Conservation (phyloP, 805 yeast genomes). For the Sugiyamaella mastotermitis region DNA sequence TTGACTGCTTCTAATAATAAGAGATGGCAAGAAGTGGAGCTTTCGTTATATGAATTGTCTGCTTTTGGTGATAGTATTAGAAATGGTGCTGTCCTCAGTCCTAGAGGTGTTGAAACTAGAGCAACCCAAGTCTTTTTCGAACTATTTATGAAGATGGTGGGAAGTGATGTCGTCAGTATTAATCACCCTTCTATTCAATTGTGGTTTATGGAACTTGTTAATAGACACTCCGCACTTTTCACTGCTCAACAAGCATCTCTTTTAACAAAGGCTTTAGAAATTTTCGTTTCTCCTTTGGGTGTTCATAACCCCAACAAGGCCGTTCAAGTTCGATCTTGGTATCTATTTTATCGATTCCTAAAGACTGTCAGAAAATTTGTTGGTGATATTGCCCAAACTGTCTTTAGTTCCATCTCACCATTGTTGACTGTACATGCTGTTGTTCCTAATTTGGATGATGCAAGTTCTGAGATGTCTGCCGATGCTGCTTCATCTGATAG, state of each 20-base stretch:
- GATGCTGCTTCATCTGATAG: conserved; percentile 44
- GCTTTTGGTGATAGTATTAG: conserved; percentile 75
- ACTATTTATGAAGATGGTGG: conserved; percentile 47
- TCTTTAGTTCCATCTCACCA: conserved; percentile 53
- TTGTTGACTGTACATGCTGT: conserved; percentile 60
- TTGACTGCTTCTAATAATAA: conserved; percentile 32
- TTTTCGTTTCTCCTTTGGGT: conserved; percentile 77
- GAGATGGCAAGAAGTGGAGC: conserved; percentile 77
- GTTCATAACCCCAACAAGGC: conserved; percentile 66
- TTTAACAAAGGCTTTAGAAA: conserved; percentile 53
- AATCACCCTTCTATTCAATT: conserved; percentile 80
- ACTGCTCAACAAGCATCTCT: conserved; percentile 37
- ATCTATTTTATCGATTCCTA: conserved; percentile 74
- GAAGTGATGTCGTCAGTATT: conserved; percentile 41
- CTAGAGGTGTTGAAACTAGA: conserved; percentile 53
- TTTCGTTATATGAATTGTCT: conserved; percentile 78
- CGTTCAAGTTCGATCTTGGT: conserved; percentile 86
- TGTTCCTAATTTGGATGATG: conserved; percentile 31
- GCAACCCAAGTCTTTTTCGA: conserved; percentile 60
- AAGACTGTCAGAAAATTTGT: conserved; percentile 66
- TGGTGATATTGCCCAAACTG: conserved; percentile 48
- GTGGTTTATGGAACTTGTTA: conserved; percentile 75
- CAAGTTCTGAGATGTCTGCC: conserved; percentile 43
- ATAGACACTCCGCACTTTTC: conserved; percentile 68
- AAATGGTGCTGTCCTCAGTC: conserved; percentile 66